Conservation (phyloP, 108 stramenopile genomes). For the Parietichytrium sp. region DNA sequence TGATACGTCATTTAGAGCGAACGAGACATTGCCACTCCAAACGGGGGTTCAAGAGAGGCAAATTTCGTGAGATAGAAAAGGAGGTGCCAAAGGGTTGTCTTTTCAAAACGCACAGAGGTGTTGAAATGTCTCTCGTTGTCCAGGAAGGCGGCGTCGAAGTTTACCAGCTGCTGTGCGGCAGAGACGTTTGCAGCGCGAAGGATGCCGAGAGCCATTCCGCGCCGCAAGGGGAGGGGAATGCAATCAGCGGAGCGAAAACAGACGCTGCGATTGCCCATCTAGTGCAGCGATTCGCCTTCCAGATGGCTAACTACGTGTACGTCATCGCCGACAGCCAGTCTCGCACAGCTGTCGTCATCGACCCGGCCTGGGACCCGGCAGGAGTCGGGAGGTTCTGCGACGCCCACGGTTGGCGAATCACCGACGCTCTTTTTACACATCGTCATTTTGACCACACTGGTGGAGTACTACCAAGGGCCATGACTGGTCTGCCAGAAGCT, state of each 20-base stretch:
- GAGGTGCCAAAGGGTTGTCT: no score
- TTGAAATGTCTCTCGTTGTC: no score
- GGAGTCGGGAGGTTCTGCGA: not conserved
- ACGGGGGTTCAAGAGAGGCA: no score
- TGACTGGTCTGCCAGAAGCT: not conserved
- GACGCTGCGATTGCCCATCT: not conserved
- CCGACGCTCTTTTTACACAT: not conserved
- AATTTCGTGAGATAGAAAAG: no score
- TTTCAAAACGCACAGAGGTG: no score
- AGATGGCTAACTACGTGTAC: slow-evolving; percentile 36
- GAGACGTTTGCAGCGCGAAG: slow-evolving; percentile 12
- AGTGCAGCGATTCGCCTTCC: not conserved
- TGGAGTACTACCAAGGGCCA: not conserved
- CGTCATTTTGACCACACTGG: slow-evolving; percentile 36
- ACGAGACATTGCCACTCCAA: no score
- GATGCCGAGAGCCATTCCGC: no score
- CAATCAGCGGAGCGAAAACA: no score
- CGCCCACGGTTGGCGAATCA: not conserved
- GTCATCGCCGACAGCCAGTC: slow-evolving; percentile 3
- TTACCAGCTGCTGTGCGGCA: not conserved
- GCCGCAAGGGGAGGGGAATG: no score
- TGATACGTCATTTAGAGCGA: no score
- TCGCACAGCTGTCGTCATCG: not conserved
- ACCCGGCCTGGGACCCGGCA: slow-evolving; percentile 5
- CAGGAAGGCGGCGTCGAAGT: slow-evolving; percentile 33